Conservation (phyloP, 2,329 filamentous ascomycete genomes). For the Monilinia fructicola region DNA sequence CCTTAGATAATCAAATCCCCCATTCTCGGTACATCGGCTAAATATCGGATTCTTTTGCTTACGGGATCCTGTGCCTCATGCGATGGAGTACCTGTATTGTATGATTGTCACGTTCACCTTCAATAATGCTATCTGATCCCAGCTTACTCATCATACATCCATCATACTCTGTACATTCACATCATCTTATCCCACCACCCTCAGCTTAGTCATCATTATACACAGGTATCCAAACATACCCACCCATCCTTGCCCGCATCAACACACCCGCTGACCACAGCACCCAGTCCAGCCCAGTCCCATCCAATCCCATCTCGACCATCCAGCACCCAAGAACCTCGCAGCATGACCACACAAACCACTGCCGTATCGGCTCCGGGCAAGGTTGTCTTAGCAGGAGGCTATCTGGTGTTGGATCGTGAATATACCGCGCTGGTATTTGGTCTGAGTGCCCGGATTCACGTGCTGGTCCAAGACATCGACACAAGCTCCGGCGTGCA, state of each 20-base stretch:
- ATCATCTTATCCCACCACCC: too few relatives aligned
- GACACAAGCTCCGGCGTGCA: conserved; percentile 62
- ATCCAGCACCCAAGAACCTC: not conserved
- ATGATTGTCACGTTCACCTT: too few relatives aligned
- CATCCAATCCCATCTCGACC: not conserved
- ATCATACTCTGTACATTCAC: too few relatives aligned
- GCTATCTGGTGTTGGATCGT: conserved; percentile 91
- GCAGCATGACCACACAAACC: conserved; percentile 23
- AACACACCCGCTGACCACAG: not conserved
- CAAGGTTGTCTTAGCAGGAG: conserved; percentile 92
- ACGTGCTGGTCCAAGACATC: conserved; percentile 59
- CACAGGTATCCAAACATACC: not conserved
- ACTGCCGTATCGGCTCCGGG: conserved; percentile 78
- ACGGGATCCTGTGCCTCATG: too few relatives aligned
- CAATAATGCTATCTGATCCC: too few relatives aligned
- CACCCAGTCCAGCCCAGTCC: too few relatives aligned
- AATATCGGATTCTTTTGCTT: too few relatives aligned
- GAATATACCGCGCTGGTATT: conserved; percentile 75
- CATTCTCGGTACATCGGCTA: too few relatives aligned
- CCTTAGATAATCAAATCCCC: too few relatives aligned
- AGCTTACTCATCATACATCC: too few relatives aligned
- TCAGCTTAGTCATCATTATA: not conserved
- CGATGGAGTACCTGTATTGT: too few relatives aligned
- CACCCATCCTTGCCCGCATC: too few relatives aligned
- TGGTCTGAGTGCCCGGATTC: conserved; percentile 66